Evolutionary conservation across 2,329 filamentous ascomycete genomes (phyloP).

Genomic region (Cryoendolithus antarcticus): DNA sequence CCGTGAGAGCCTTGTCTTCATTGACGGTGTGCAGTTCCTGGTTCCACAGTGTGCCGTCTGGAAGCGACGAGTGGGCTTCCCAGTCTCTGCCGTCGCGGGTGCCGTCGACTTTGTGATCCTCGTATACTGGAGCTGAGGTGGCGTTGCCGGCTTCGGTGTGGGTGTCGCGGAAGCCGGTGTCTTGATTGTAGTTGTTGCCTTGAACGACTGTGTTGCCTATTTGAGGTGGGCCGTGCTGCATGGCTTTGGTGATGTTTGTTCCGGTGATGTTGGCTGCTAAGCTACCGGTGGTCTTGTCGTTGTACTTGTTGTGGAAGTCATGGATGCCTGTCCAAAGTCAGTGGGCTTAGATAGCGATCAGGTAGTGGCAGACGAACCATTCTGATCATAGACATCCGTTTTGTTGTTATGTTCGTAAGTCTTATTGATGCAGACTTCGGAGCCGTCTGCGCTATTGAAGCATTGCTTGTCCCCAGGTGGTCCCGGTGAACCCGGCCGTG

Average conservation of each 20-base stretch:
- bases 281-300: neutral
- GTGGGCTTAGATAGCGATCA: neutral
- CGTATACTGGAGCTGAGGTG: neutral
- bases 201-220: neutral
- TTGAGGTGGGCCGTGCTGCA: neutral
- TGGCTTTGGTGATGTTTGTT: neutral
- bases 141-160: slow-evolving; percentile 1
- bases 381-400: neutral
- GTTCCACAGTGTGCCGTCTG: neutral
- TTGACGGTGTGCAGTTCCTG: neutral
- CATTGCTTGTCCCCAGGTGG: neutral
- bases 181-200: neutral
- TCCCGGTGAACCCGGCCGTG: too few species aligned
- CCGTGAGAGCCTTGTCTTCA: neutral
- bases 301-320: slow-evolving; percentile 6
- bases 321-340: slow-evolving; percentile 1
- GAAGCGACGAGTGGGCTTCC: neutral
- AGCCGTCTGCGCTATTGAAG: slow-evolving; percentile 1
- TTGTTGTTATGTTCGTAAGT: neutral
- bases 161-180: neutral
- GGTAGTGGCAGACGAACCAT: neutral
- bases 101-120: slow-evolving; percentile 2
- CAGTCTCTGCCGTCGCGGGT: neutral
- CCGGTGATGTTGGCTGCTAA: neutral
- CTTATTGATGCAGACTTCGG: neutral